Evolutionary conservation across 371 early-diverging fungal species (phyloP), one percentile per base, ranked within the genome.

Genomic region (Saksenaea oblongispora): DNA sequence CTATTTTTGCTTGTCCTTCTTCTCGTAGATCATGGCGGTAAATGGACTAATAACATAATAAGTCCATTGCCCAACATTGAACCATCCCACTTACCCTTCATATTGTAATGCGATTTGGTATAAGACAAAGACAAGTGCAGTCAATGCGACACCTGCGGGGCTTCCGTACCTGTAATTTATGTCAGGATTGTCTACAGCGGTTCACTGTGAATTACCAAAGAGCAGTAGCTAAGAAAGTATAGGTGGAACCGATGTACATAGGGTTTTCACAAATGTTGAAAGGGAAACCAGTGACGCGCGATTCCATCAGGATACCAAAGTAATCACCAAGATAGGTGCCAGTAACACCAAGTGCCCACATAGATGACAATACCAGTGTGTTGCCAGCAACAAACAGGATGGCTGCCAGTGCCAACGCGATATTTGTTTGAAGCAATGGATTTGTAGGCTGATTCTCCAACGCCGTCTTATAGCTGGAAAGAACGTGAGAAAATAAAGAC

Each of bases 311-410:
- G 55, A 96, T 95, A 55, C 96, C 96, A 83, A 95, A 96, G 75
- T 96, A 96, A 72, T 95, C 95, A 65, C 96, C 91, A 34, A 96
- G 78, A 66, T 95, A 96, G 22, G 96, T 96, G 54, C 96, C 96
- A 26, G 92, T 93, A 65, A 96, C 83, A 58, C 96, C 96, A 27
- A 96, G 80, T 47, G 84, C 85, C 72, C 84, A 94, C 89, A 93
- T 96, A 47, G 93, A 93, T 17, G 91, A 80, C n/a, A 93, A 66
- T 0, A 96, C 96, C 61, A 96, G 83, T 22, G 83, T 47, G 71
- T 89, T 90, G 18, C 96, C 96, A 34, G 82, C 61, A 10, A 57
- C 71, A 41, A 93, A 83, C 28, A 92, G 70, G 9, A 80, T 61
- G 10, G 53, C 73, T 3, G 88, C 91, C 24, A 82, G 56, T 4